phyloP scores from a whole-genome alignment of 1,139 yeast genomes.

The Saccharomyces uvarum region DNA sequence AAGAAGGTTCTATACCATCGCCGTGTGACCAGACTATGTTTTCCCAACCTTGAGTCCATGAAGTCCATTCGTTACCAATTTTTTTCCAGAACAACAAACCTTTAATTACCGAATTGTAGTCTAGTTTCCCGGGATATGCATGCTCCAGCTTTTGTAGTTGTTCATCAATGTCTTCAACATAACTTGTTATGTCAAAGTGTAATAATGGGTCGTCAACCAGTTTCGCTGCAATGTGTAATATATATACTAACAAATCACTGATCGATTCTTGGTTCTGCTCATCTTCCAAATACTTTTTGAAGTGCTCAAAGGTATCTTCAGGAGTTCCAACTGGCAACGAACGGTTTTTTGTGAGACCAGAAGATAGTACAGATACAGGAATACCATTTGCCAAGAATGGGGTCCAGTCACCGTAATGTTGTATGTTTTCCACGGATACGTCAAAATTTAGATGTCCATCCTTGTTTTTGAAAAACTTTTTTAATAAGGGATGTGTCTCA shows the following conservation, averaged over 20 bases:
- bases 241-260: constrained; percentile 47
- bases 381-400: constrained; percentile 53
- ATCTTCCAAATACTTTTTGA: constrained; percentile 37
- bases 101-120: constrained; percentile 26
- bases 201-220: constrained; percentile 68
- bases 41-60: constrained; percentile 29
- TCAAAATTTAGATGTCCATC: neutral
- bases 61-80: constrained; percentile 37
- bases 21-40: constrained; percentile 25
- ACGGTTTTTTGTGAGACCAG: constrained; percentile 36
- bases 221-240: constrained; percentile 47
- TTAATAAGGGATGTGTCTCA: constrained; percentile 61
- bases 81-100: constrained; percentile 33
- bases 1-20: constrained; percentile 55
- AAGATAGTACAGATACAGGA: constrained; percentile 44
- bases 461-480: constrained; percentile 30
- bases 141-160: constrained; percentile 45
- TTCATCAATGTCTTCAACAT: constrained; percentile 40
- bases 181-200: constrained; percentile 55
- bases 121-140: constrained; percentile 33
- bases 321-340: constrained; percentile 57
- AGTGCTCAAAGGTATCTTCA: constrained; percentile 56
- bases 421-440: constrained; percentile 28
- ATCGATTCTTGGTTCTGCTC: constrained; percentile 43
- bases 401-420: constrained; percentile 55